These are phyloP conservation scores for Kuraishia capsulata DNA, from an alignment of 805 yeast genomes.

Conservation along the genomic window DNA sequence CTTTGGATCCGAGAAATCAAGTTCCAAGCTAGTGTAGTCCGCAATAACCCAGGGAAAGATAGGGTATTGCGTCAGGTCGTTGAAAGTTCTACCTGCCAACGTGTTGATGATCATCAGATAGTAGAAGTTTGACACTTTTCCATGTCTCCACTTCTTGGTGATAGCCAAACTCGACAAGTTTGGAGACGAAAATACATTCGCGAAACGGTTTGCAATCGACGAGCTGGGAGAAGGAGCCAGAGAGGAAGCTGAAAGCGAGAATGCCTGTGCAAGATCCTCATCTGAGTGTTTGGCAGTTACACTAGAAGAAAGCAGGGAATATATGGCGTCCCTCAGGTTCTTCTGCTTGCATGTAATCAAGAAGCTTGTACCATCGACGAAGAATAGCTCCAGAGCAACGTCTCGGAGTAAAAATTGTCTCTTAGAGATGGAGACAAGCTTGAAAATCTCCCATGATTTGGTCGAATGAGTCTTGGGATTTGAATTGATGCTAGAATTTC, in stretches of 20 bases:
- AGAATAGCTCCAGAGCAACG: constrained; percentile 72
- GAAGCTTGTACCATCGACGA: constrained; percentile 62
- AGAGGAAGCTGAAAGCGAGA: constrained; percentile 18
- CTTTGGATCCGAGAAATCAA: constrained; percentile 56
- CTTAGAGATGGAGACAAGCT: constrained; percentile 57
- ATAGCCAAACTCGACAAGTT: constrained; percentile 30
- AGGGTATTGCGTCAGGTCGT: constrained; percentile 85
- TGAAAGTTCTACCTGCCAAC: constrained; percentile 81
- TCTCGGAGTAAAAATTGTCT: constrained; percentile 72
- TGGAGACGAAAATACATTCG: constrained; percentile 32
- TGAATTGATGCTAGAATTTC: constrained; percentile 6
- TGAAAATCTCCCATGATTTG: constrained; percentile 50
- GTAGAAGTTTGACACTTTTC: constrained; percentile 76
- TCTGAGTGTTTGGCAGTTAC: constrained; percentile 45
- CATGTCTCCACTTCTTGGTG: constrained; percentile 66
- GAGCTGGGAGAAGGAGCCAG: constrained; percentile 5
- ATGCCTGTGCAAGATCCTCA: constrained; percentile 41
- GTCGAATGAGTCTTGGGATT: constrained; percentile 31
- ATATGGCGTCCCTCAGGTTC: constrained; percentile 47
- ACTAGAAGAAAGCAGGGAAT: constrained; percentile 35
- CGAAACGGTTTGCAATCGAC: constrained; percentile 29
- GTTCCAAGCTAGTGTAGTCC: constrained; percentile 61
- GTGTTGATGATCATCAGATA: constrained; percentile 76
- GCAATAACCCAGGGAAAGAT: constrained; percentile 89
- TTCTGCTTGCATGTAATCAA: constrained; percentile 55